Base-by-base conservation (phyloP, 306 rosid species). In the Fragaria iinumae region DNA sequence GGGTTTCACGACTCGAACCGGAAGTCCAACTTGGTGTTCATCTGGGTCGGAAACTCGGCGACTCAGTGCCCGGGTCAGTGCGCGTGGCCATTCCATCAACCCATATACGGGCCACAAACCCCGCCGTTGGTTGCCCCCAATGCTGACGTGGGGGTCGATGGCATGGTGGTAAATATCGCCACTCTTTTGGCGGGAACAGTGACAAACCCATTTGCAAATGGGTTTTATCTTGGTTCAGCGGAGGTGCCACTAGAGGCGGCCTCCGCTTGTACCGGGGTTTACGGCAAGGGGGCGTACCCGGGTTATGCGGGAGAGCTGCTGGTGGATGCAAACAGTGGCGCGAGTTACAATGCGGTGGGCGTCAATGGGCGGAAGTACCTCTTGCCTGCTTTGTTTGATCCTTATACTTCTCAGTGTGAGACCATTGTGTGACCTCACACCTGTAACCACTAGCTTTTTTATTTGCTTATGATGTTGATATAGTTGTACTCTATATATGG, bases 51-150 rank as follows among this genome's bases (percentile, higher is more conserved):
- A 3, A 82, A 82, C 78, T 82, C 88, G 57, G 84, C 12, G 67
- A 68, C 39, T 64, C 86, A 82, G 68, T 85, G 86, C 56, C 84
- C 82, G 14, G 80, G 88, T 68, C 69, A 84, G 39, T 84, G 88
- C 70, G 81, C 79, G 10, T 81, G 88, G 83, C 84, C 87, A 0
- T 75, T 84, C 72, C 88, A 81, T 75, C 76, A 81, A 21, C 85
- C 85, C 73, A 71, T 76, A 6, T 85, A 79, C 82, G 84, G 84
- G 21, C 88, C 84, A 27, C 84, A 85, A 71, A 85, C 82, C 16
- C 6, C 79, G 8, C 76, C 84, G 6, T 72, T 85, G 11, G 64
- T 36, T 27, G 80, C 84, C 44, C 86, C 88, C 32, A 85, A 82
- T 5, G 84, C 75, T 3, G 86, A 82, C 73, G 82, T 82, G 50